A percentile compares a stretch with the other conserved stretches of the same genome.
These are phyloP conservation scores for Populus tomentosa DNA, from an alignment of 441 rosid species.

Conservation along the genomic window DNA sequence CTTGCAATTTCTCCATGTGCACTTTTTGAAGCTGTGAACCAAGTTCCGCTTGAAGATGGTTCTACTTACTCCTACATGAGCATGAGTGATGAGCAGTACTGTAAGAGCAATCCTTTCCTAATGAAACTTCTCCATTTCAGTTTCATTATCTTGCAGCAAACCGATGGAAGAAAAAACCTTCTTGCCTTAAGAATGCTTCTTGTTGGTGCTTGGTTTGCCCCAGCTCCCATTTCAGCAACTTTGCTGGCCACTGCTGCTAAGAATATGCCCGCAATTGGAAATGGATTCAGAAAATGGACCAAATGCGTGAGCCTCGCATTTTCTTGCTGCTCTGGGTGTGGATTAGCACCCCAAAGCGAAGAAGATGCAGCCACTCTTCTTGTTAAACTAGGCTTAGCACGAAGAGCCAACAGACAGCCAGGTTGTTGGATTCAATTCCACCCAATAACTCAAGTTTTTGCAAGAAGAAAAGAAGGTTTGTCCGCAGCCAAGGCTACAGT, in stretches of 20 bases:
- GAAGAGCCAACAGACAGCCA: constrained; percentile 47
- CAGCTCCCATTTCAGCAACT: constrained; percentile 55
- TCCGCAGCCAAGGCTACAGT: constrained; percentile 67
- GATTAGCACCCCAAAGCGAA: constrained; percentile 65
- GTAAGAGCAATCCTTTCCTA: constrained; percentile 63
- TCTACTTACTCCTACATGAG: constrained; percentile 38
- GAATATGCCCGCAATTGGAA: constrained; percentile 46
- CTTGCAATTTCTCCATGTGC: constrained; percentile 63
- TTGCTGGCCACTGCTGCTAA: constrained; percentile 69
- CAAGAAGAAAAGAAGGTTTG: constrained; percentile 53
- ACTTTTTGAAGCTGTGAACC: constrained; percentile 68
- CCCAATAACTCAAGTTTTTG: constrained; percentile 61
- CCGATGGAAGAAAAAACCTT: constrained; percentile 50
- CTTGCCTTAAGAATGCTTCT: constrained; percentile 74
- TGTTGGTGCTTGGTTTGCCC: constrained; percentile 90
- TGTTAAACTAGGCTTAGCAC: constrained; percentile 71
- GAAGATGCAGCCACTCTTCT: constrained; percentile 74
- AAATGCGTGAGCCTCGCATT: constrained; percentile 49
- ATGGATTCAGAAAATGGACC: constrained; percentile 56
- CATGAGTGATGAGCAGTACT: constrained; percentile 56
- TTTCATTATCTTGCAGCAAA: constrained; percentile 57
- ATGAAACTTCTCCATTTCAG: constrained; percentile 59
- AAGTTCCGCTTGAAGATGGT: constrained; percentile 49
- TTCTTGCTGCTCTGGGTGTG: constrained; percentile 61
- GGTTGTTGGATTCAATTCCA: constrained; percentile 86